Evolutionary conservation across 2,329 filamentous ascomycete species (phyloP).

Genomic region (Ophiosphaerella narmari): DNA sequence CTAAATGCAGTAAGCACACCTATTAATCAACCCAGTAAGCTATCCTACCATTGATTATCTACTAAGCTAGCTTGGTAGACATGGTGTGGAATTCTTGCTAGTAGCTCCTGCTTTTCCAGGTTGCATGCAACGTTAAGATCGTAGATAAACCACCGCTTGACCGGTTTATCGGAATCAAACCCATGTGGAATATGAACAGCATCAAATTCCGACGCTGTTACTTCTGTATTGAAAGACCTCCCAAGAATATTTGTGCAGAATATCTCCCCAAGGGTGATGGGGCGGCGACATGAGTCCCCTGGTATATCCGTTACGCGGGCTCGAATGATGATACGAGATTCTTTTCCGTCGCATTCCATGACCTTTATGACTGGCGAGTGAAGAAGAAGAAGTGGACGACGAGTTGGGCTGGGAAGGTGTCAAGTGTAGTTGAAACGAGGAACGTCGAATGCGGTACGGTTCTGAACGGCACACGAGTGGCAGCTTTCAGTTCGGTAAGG

Average conservation of each 20-base stretch:
- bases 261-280: slow-evolving; percentile 5
- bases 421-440: too few species aligned
- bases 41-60: slow-evolving; percentile 4
- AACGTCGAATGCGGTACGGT: too few species aligned
- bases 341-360: slow-evolving; percentile 1
- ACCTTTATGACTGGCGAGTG: neutral
- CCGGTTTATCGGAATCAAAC: slow-evolving; percentile 8
- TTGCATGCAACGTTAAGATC: slow-evolving; percentile 9
- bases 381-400: neutral
- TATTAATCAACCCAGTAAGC: too few species aligned
- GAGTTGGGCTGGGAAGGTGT: neutral
- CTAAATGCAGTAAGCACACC: slow-evolving; percentile 4
- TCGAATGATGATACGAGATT: slow-evolving; percentile 4
- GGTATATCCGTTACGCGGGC: slow-evolving; percentile 9
- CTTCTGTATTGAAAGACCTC: slow-evolving; percentile 4
- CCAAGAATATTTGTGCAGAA: slow-evolving; percentile 6
- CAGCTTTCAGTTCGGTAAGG: too few species aligned
- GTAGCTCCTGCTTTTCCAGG: slow-evolving; percentile 4
- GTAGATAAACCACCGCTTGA: slow-evolving; percentile 12
- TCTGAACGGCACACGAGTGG: too few species aligned
- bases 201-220: neutral
- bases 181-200: slow-evolving; percentile 7
- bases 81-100: slow-evolving; percentile 8
- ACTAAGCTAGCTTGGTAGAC: slow-evolving; percentile 9
- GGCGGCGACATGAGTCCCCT: slow-evolving; percentile 3